A percentile compares a stretch with the other conserved stretches of the same genome.
Conservation (phyloP, 2,329 filamentous ascomycete species). For the Exutisphaerella laricina region DNA sequence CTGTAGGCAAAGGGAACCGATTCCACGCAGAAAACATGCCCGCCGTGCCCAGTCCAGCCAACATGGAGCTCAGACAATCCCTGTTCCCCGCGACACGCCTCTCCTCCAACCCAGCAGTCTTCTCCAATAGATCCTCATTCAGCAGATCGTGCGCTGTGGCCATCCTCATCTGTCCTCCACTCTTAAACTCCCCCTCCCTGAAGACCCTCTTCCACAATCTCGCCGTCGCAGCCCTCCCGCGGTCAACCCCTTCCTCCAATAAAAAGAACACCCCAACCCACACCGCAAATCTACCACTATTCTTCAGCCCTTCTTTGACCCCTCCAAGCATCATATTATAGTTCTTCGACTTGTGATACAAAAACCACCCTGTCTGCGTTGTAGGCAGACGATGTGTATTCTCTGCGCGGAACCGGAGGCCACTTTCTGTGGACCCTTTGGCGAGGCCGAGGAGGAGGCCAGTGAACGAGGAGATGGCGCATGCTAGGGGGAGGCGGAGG, state of each 20-base stretch:
- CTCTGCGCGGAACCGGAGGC: slow-evolving; percentile 85
- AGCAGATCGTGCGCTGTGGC: background rate
- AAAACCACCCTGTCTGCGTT: slow-evolving; percentile 81
- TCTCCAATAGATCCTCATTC: slow-evolving; percentile 37
- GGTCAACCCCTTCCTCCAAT: slow-evolving; percentile 80
- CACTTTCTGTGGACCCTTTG: slow-evolving; percentile 36
- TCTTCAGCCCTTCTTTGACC: slow-evolving; percentile 68
- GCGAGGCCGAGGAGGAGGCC: slow-evolving; percentile 31
- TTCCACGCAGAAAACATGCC: slow-evolving; percentile 84
- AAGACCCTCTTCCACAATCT: slow-evolving; percentile 36
- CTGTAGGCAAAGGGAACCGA: slow-evolving; percentile 65
- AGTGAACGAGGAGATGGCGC: slow-evolving; percentile 20
- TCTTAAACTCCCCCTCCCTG: slow-evolving; percentile 27
- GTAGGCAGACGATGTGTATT: slow-evolving; percentile 90
- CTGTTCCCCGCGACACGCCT: slow-evolving; percentile 40
- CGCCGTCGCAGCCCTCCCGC: slow-evolving; percentile 59
- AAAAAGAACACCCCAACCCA: slow-evolving; percentile 73
- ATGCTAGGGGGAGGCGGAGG: slow-evolving; percentile 29
- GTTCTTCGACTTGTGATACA: slow-evolving; percentile 99
- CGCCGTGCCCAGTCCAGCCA: slow-evolving; percentile 77
- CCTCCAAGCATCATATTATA: slow-evolving; percentile 78
- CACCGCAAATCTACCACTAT: slow-evolving; percentile 63
- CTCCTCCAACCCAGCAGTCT: slow-evolving; percentile 32
- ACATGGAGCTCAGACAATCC: slow-evolving; percentile 74
- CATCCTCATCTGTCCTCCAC: slow-evolving; percentile 3